Evolutionary conservation across 1,284 basidiomycete species (phyloP).

Genomic region (Tausonia pullulans): DNA sequence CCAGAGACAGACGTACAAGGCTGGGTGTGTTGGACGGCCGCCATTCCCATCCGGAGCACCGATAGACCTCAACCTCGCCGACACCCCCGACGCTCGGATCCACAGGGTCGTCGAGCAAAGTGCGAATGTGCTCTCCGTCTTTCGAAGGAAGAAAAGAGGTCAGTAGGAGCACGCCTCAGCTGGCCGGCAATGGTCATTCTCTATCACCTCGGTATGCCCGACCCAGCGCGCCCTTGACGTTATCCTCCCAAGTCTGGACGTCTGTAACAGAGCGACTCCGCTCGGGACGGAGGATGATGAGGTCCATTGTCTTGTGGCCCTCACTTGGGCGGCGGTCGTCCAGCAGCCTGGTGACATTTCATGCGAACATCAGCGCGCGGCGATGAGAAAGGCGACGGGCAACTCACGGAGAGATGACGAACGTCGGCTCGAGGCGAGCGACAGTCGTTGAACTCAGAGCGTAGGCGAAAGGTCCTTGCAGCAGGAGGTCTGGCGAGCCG

Average conservation of each 20-base stretch:
- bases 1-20: conserved; percentile 38
- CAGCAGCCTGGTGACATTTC: too few relatives aligned
- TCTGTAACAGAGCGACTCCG: conserved; percentile 32
- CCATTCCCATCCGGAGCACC: conserved; percentile 77
- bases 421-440: conserved; percentile 68
- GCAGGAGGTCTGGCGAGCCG: conserved; percentile 33
- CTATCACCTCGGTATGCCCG: conserved; percentile 45
- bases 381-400: conserved; percentile 31
- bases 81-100: conserved; percentile 40
- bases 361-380: too few relatives aligned
- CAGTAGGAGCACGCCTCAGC: too few relatives aligned
- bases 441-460: conserved; percentile 70
- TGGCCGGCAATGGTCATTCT: too few relatives aligned
- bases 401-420: conserved; percentile 57
- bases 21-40: conserved; percentile 36
- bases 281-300: conserved; percentile 68
- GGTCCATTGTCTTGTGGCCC: conserved; percentile 48
- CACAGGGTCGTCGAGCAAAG: conserved; percentile 31
- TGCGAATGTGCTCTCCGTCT: conserved; percentile 54
- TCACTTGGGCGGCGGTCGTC: background rate
- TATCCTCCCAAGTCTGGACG: conserved; percentile 29
- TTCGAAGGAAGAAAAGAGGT: conserved; percentile 21
- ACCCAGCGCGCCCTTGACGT: conserved; percentile 42
- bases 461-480: conserved; percentile 71
- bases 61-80: conserved; percentile 64